Conservation (phyloP, 495 filamentous ascomycete genomes). For the Lasiosphaeria ovina region DNA sequence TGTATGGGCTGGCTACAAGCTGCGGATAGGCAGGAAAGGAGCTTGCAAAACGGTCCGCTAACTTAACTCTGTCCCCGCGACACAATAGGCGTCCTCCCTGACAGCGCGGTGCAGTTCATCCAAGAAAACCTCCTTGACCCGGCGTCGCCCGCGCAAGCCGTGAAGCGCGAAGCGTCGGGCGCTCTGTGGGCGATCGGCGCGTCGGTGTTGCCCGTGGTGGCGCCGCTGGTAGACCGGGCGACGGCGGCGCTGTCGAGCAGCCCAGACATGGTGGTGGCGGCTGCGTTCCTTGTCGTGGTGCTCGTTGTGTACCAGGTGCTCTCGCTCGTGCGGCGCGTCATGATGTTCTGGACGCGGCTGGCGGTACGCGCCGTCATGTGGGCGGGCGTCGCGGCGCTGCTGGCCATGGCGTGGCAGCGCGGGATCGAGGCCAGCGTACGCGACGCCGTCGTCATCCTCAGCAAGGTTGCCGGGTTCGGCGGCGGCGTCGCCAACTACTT, state of each 20-base stretch:
- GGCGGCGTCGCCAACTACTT: conserved; percentile 56
- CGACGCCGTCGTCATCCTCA: conserved; percentile 47
- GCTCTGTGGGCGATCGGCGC: conserved; percentile 2
- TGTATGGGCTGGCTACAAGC: no score
- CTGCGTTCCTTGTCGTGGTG: conserved; percentile 55
- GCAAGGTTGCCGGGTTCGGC: conserved; percentile 44
- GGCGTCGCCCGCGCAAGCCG: conserved; percentile 33
- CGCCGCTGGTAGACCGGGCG: conserved; percentile 49
- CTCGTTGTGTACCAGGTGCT: conserved; percentile 61
- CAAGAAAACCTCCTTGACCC: conserved; percentile 39
- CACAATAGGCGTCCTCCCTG: conserved; percentile 41
- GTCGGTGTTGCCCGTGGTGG: conserved; percentile 32
- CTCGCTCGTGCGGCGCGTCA: conserved; percentile 60
- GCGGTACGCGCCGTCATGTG: conserved; percentile 59
- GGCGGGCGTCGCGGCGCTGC: conserved; percentile 48
- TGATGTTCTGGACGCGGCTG: conserved; percentile 72
- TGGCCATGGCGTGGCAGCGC: conserved; percentile 57
- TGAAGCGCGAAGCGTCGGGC: conserved; percentile 18
- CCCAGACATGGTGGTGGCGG: conserved; percentile 60
- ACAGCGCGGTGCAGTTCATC: conserved; percentile 33
- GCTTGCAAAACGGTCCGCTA: not conserved
- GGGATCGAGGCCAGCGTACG: conserved; percentile 59
- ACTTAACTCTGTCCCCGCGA: not conserved
- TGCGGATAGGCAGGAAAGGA: no score
- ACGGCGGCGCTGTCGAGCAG: conserved; percentile 36